Evolutionary conservation across 352 stramenopile species (phyloP).

Genomic region (Phytophthora pluvialis): DNA sequence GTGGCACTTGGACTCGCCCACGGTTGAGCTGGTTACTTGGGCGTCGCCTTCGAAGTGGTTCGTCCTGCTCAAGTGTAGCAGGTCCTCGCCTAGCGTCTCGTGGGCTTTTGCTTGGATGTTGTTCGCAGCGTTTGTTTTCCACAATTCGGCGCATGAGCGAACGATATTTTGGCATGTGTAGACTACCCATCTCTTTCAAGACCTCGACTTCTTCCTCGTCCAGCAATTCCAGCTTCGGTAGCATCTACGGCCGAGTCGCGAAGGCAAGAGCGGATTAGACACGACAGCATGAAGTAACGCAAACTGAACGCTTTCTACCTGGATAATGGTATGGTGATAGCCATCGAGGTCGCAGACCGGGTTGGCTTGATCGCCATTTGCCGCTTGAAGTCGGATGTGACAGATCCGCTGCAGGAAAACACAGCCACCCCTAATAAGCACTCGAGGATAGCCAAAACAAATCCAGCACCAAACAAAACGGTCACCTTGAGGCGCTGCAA

Average conservation of each 20-base stretch:
- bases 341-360: constrained; percentile 66
- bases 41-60: neutral
- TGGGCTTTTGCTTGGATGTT: constrained; percentile 18
- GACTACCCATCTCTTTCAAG: constrained; percentile 57
- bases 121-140: constrained; percentile 17
- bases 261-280: constrained; percentile 1
- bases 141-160: constrained; percentile 52
- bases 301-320: constrained; percentile 31
- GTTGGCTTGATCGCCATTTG: constrained; percentile 61
- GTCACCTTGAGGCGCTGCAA: constrained; percentile 66
- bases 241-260: constrained; percentile 38
- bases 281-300: neutral
- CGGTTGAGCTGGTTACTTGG: neutral
- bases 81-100: constrained; percentile 2
- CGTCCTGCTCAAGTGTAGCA: neutral
- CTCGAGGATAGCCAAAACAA: neutral
- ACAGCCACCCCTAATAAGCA: constrained; percentile 1
- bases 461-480: neutral
- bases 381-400: constrained; percentile 67
- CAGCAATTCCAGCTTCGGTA: constrained; percentile 55
- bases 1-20: neutral
- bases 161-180: constrained; percentile 75
- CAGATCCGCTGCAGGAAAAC: constrained; percentile 43
- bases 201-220: constrained; percentile 78
- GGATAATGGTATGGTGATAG: constrained; percentile 57